Evolutionary conservation across 345 rosid species (phyloP).

Genomic region (Aegle marmelos): DNA sequence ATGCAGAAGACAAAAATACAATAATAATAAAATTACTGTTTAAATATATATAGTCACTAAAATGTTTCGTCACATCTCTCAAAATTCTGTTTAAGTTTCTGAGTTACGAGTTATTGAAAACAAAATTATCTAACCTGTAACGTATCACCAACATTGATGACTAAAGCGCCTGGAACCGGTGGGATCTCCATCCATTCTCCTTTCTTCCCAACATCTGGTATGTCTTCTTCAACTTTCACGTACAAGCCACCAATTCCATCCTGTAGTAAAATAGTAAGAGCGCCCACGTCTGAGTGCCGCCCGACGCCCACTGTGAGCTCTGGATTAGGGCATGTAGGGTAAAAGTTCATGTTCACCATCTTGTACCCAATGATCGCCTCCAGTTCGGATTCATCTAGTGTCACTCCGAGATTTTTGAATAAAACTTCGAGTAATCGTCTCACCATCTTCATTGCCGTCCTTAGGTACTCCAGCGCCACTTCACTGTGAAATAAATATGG

Average conservation of each 20-base stretch:
- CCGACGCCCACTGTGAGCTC: slow-evolving; percentile 60
- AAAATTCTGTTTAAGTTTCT: too few species aligned
- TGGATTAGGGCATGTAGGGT: slow-evolving; percentile 44
- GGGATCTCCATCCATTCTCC: slow-evolving; percentile 19
- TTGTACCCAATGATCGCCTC: slow-evolving; percentile 41
- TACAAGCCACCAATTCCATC: slow-evolving; percentile 66
- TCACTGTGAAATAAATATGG: slow-evolving; percentile 27
- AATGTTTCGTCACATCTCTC: too few species aligned
- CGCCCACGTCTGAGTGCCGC: slow-evolving; percentile 64
- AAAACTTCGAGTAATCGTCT: slow-evolving; percentile 32
- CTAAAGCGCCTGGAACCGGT: slow-evolving; percentile 11
- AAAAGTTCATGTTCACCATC: slow-evolving; percentile 57
- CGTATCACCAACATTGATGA: slow-evolving; percentile 20
- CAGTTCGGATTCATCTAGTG: slow-evolving; percentile 27
- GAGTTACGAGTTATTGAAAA: too few species aligned
- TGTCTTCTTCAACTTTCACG: slow-evolving; percentile 37
- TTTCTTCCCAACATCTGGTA: not conserved
- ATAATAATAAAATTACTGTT: too few species aligned
- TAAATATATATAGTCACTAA: too few species aligned
- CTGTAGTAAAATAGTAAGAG: slow-evolving; percentile 50
- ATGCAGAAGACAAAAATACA: not conserved
- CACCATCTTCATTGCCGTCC: slow-evolving; percentile 41
- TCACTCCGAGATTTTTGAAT: slow-evolving; percentile 42
- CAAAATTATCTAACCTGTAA: not conserved
- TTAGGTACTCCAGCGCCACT: slow-evolving; percentile 44